These are phyloP conservation scores for Pyrenophora graminea DNA, from an alignment of 2,329 filamentous ascomycete genomes.

Conservation along the genomic window DNA sequence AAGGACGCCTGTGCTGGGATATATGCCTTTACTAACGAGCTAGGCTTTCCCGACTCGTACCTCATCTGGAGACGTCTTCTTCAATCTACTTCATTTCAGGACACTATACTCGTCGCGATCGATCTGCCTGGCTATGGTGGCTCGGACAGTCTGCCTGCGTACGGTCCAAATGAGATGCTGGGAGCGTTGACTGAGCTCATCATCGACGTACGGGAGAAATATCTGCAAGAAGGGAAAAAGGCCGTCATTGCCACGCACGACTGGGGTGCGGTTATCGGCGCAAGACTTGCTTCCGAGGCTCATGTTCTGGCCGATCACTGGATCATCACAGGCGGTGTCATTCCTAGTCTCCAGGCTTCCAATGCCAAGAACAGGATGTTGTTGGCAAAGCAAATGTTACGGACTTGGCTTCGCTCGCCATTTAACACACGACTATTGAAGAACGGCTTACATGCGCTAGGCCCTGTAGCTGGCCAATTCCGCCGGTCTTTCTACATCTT, in stretches of 20 bases:
- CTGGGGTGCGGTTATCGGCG: slow-evolving; percentile 59
- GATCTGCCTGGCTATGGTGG: slow-evolving; percentile 65
- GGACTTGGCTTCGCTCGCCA: slow-evolving; percentile 53
- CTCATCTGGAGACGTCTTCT: slow-evolving; percentile 59
- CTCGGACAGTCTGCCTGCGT: slow-evolving; percentile 56
- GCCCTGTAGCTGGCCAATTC: slow-evolving; percentile 55
- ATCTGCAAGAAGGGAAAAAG: slow-evolving; percentile 36
- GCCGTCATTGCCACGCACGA: slow-evolving; percentile 58
- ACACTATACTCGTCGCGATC: slow-evolving; percentile 56
- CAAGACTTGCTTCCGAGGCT: slow-evolving; percentile 63
- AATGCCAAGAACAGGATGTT: slow-evolving; percentile 50
- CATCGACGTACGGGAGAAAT: slow-evolving; percentile 54
- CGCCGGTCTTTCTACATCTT: slow-evolving; percentile 60
- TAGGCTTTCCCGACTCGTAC: slow-evolving; percentile 62
- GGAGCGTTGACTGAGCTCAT: slow-evolving; percentile 60
- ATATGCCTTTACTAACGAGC: background rate
- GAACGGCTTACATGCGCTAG: slow-evolving; percentile 50
- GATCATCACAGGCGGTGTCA: slow-evolving; percentile 58
- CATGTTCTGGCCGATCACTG: slow-evolving; percentile 60
- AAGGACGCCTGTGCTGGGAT: background rate
- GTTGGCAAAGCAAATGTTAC: slow-evolving; percentile 56
- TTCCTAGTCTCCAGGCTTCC: slow-evolving; percentile 49
- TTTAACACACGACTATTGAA: slow-evolving; percentile 51
- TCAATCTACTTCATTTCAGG: slow-evolving; percentile 45
- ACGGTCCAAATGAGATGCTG: slow-evolving; percentile 56